Conservation (phyloP, 768 basidiomycete species). For the Cubamyces lactineus region DNA sequence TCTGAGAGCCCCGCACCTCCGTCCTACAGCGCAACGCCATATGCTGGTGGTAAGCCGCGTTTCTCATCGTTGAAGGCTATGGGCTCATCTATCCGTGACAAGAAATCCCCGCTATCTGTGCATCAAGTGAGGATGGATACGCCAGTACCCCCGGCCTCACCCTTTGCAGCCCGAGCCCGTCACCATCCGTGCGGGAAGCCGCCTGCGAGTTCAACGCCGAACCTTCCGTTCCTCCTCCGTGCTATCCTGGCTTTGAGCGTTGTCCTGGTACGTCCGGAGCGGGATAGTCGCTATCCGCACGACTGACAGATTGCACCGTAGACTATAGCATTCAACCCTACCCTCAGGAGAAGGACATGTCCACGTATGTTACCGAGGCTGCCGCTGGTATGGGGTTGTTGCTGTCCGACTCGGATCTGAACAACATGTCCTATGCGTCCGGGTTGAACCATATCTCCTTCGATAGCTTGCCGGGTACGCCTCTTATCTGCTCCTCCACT, state of each 20-base stretch:
- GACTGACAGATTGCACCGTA: not conserved
- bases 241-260: not conserved
- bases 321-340: not conserved
- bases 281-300: no score
- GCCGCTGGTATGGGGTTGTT: not conserved
- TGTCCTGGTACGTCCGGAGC: not conserved
- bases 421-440: not conserved
- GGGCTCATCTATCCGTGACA: not conserved
- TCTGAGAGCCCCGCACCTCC: not conserved
- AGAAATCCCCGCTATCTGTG: not conserved
- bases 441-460: not conserved
- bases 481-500: not conserved
- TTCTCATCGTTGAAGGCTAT: not conserved
- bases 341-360: conserved; percentile 1
- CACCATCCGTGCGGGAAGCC: not conserved
- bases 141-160: conserved; percentile 15
- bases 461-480: not conserved
- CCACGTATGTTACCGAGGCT: not conserved
- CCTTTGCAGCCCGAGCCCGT: conserved; percentile 12
- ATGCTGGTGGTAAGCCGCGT: not conserved
- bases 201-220: not conserved
- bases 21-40: not conserved
- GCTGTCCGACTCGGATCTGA: not conserved
- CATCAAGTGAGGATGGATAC: not conserved
- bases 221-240: not conserved